These are phyloP conservation scores for Spergularia marina DNA, from an alignment of 148 eudicot species.

Conservation along the genomic window DNA sequence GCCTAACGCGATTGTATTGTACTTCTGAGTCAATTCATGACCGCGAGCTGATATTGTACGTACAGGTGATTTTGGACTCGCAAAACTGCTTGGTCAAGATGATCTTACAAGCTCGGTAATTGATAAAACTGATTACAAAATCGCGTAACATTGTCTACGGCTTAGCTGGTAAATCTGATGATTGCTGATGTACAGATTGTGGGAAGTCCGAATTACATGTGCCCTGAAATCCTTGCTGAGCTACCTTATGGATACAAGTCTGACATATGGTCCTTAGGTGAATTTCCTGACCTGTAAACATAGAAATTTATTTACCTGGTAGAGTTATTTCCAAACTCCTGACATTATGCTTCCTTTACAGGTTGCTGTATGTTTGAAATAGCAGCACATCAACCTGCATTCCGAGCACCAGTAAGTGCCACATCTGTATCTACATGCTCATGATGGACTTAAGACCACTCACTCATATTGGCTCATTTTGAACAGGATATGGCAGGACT, in stretches of 20 bases:
- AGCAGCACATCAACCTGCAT: constrained; percentile 90
- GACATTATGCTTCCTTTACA: constrained; percentile 22
- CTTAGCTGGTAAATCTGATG: background rate
- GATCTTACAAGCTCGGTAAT: constrained; percentile 76
- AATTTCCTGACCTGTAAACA: background rate
- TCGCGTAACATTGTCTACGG: background rate
- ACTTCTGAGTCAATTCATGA: constrained; percentile 13
- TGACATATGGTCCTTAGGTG: constrained; percentile 78
- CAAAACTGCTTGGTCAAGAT: constrained; percentile 69
- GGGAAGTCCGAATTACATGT: constrained; percentile 73
- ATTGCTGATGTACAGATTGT: constrained; percentile 41
- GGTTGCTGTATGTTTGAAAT: constrained; percentile 98
- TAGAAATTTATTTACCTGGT: background rate
- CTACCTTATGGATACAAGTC: constrained; percentile 70
- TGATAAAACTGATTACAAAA: background rate
- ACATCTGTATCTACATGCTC: background rate
- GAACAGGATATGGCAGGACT: constrained; percentile 48
- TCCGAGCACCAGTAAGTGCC: constrained; percentile 74
- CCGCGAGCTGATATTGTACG: constrained; percentile 1
- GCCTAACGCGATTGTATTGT: background rate
- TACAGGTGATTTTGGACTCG: constrained; percentile 89
- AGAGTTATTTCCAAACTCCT: background rate
- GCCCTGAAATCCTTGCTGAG: constrained; percentile 70
- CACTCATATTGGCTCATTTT: background rate
- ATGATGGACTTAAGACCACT: background rate